These are phyloP conservation scores for Eremothecium sinecaudum DNA, from an alignment of 1,139 yeast genomes.

Conservation along the genomic window DNA sequence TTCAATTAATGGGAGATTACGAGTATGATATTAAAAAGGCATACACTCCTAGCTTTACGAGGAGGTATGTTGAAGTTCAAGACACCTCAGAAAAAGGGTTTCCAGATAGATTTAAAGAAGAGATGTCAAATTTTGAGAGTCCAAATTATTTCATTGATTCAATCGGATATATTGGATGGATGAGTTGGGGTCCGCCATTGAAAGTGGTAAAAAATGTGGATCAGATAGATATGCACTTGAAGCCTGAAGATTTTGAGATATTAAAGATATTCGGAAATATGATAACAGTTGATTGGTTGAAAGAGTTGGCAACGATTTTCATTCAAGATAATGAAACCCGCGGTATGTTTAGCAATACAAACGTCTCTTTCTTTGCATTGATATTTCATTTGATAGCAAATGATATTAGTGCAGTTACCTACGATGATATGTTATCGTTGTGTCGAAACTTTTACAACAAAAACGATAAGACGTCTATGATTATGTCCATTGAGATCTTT, in stretches of 20 bases:
- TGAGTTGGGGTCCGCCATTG: conserved; percentile 63
- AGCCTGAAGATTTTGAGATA: conserved; percentile 35
- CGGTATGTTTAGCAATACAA: conserved; percentile 51
- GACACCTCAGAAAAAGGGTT: conserved; percentile 38
- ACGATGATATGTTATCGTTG: conserved; percentile 42
- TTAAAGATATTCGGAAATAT: conserved; percentile 38
- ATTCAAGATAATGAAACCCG: conserved; percentile 57
- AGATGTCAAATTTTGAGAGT: conserved; percentile 41
- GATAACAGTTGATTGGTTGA: conserved; percentile 53
- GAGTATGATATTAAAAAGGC: conserved; percentile 43
- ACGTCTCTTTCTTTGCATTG: conserved; percentile 45
- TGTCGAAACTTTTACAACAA: conserved; percentile 44
- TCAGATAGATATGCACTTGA: conserved; percentile 32
- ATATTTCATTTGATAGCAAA: conserved; percentile 40
- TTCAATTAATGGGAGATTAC: conserved; percentile 44
- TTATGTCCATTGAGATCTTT: conserved; percentile 51
- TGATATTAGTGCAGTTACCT: conserved; percentile 32
- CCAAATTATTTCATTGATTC: conserved; percentile 53
- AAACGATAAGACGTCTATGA: conserved; percentile 58
- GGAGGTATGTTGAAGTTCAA: conserved; percentile 36
- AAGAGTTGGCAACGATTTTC: conserved; percentile 43
- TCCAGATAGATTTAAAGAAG: conserved; percentile 39
- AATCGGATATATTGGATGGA: conserved; percentile 56
- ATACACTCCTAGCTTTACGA: conserved; percentile 36
- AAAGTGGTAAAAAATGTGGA: conserved; percentile 32